A percentile compares a stretch with the other conserved stretches of the same genome.
Evolutionary conservation across 345 rosid species (phyloP).

Genomic region (Draba incana): DNA sequence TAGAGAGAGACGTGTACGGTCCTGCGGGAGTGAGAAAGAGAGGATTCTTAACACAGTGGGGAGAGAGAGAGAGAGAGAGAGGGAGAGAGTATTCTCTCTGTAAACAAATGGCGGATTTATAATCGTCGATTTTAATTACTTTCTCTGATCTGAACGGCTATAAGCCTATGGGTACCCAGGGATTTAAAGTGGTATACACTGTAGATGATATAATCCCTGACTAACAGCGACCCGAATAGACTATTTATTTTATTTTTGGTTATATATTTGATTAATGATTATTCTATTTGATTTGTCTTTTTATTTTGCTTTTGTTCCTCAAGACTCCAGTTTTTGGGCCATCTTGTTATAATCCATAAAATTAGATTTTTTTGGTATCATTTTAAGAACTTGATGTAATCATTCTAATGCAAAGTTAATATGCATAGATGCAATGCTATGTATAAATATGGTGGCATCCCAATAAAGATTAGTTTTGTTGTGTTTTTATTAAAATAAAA

Average conservation of each 20-base stretch:
- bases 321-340: not conserved
- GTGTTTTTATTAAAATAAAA: not conserved
- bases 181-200: not conserved
- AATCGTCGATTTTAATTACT: not conserved
- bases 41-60: constrained; percentile 25
- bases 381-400: not conserved
- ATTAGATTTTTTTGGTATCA: not conserved
- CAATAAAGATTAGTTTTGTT: not conserved
- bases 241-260: too few relatives aligned
- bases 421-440: not conserved
- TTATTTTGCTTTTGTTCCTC: not conserved
- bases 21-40: constrained; percentile 6
- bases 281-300: not conserved
- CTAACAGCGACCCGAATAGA: not conserved
- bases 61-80: constrained; percentile 12
- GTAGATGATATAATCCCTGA: not conserved
- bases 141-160: not conserved
- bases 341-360: not conserved
- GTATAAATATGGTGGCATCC: not conserved
- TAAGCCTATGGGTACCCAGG: too few relatives aligned
- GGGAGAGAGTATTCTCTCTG: not conserved
- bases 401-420: not conserved
- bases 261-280: not conserved
- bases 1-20: constrained; percentile 43
- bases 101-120: constrained; percentile 3